Conservation (phyloP, 768 basidiomycete genomes). For the Zangia roseola region DNA sequence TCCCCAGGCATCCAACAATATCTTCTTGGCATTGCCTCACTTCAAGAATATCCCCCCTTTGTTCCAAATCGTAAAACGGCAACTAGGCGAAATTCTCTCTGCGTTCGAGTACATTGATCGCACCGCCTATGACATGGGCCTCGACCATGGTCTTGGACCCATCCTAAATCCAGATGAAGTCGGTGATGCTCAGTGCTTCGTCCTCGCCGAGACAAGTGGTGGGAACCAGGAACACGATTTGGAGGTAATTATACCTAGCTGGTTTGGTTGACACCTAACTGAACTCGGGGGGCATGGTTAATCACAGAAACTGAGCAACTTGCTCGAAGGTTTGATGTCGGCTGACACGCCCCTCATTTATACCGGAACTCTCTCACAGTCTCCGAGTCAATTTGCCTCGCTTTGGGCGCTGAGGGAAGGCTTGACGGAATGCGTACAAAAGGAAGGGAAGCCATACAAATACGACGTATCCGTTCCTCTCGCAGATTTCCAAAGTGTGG, state of each 20-base stretch:
- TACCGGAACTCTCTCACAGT: slow-evolving; percentile 91
- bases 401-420: slow-evolving; percentile 93
- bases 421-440: slow-evolving; percentile 87
- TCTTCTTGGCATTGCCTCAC: slow-evolving; percentile 84
- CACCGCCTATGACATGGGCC: slow-evolving; percentile 78
- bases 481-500: slow-evolving; percentile 80
- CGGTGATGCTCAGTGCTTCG: slow-evolving; percentile 81
- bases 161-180: slow-evolving; percentile 73
- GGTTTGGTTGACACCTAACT: slow-evolving; percentile 8
- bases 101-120: slow-evolving; percentile 97
- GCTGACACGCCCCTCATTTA: slow-evolving; percentile 75
- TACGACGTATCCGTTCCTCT: slow-evolving; percentile 94
- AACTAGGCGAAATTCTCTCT: slow-evolving; percentile 91
- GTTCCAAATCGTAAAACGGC: slow-evolving; percentile 74
- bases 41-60: slow-evolving; percentile 87
- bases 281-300: not conserved
- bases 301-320: slow-evolving; percentile 76
- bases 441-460: slow-evolving; percentile 95
- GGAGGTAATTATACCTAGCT: slow-evolving; percentile 53
- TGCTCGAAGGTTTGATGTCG: slow-evolving; percentile 77
- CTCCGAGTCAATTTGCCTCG: slow-evolving; percentile 82
- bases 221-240: slow-evolving; percentile 91
- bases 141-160: slow-evolving; percentile 79
- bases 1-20: slow-evolving; percentile 83
- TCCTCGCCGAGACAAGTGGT: slow-evolving; percentile 93